These are phyloP conservation scores for Pichia californica DNA, from an alignment of 805 yeast species.

Conservation along the genomic window DNA sequence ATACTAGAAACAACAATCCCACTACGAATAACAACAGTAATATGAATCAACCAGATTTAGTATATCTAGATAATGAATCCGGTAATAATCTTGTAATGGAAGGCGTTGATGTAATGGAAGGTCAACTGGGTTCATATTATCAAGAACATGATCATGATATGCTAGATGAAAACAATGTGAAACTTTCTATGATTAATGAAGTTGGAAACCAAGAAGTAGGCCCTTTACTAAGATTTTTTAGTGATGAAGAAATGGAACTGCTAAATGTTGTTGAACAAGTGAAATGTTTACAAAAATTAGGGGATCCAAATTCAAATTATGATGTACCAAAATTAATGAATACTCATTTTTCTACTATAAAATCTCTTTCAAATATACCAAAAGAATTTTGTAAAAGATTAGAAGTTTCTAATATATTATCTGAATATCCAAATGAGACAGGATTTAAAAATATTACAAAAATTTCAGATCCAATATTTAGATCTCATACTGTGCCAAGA, in stretches of 20 bases:
- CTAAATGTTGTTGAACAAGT: constrained; percentile 23
- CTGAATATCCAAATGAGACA: constrained; percentile 14
- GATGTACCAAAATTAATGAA: constrained; percentile 6
- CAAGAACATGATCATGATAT: background rate
- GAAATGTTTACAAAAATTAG: constrained; percentile 23
- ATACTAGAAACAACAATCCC: too few species aligned
- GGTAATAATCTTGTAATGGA: background rate
- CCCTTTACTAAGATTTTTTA: constrained; percentile 1
- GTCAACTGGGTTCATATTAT: too few species aligned
- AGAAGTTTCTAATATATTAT: constrained; percentile 26
- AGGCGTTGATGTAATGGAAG: too few species aligned
- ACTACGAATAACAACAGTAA: too few species aligned
- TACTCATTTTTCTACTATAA: constrained; percentile 20
- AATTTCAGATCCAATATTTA: background rate
- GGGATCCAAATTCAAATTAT: constrained; percentile 12
- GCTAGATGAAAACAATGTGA: constrained; percentile 23
- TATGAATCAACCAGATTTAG: too few species aligned
- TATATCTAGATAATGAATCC: background rate
- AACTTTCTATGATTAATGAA: too few species aligned
- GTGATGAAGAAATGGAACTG: constrained; percentile 24
- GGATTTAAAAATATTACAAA: constrained; percentile 10
- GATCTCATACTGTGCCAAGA: constrained; percentile 36
- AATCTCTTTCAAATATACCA: constrained; percentile 20
- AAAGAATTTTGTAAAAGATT: constrained; percentile 22
- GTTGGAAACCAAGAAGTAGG: too few species aligned